phyloP scores from a whole-genome alignment of 2,329 filamentous ascomycete species.

The Penicillium italicum region DNA sequence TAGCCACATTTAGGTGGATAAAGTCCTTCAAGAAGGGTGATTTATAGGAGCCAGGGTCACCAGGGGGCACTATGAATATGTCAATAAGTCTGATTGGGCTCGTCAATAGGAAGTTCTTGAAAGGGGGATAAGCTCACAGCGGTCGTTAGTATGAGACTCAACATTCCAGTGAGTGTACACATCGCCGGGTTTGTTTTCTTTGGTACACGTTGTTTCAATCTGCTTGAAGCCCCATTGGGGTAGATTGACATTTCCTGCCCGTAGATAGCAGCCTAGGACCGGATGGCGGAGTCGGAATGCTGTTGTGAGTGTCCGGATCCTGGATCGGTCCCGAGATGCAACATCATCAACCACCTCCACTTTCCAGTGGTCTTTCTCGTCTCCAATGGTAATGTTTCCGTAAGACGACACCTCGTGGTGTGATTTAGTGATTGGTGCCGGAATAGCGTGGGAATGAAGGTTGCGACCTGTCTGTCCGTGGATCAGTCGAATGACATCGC shows the following conservation, averaged over 20 bases:
- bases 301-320: slow-evolving; percentile 85
- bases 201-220: slow-evolving; percentile 93
- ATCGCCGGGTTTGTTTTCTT: slow-evolving; percentile 87
- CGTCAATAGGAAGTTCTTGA: not conserved
- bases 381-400: slow-evolving; percentile 89
- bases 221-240: slow-evolving; percentile 99
- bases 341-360: slow-evolving; percentile 89
- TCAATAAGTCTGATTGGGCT: slow-evolving; percentile 7
- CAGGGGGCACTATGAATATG: slow-evolving; percentile 66
- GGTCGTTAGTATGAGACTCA: slow-evolving; percentile 90
- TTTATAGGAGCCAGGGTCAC: slow-evolving; percentile 87
- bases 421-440: slow-evolving; percentile 82
- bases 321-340: slow-evolving; percentile 77
- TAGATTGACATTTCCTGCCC: slow-evolving; percentile 91
- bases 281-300: slow-evolving; percentile 84
- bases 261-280: slow-evolving; percentile 83
- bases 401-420: slow-evolving; percentile 94
- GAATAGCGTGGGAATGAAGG: slow-evolving; percentile 87
- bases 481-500: slow-evolving; percentile 76
- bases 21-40: slow-evolving; percentile 98
- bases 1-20: slow-evolving; percentile 94
- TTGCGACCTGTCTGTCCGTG: slow-evolving; percentile 96
- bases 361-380: slow-evolving; percentile 97
- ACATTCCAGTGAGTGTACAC: slow-evolving; percentile 99
- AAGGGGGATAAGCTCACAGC: slow-evolving; percentile 58